phyloP scores from a whole-genome alignment of 2,329 filamentous ascomycete genomes.

The Fusarium cyanostomum region DNA sequence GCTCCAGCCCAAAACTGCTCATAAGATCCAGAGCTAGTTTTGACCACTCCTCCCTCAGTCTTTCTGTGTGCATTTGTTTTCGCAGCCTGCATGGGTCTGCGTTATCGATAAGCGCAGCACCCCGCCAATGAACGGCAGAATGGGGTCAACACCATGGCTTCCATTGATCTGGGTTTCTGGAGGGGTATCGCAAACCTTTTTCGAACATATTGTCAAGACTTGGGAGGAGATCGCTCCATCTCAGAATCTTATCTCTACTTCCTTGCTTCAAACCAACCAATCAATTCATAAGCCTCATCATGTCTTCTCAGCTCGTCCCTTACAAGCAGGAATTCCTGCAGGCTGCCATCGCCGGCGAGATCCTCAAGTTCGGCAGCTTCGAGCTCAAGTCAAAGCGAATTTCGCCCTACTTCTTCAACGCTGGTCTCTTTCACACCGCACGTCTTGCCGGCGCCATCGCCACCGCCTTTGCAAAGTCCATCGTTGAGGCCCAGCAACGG shows the following conservation, averaged over 20 bases:
- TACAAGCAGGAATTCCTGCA: constrained; percentile 80
- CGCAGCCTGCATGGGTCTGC: too few relatives aligned
- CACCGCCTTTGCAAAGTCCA: constrained; percentile 79
- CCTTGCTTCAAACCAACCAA: neutral
- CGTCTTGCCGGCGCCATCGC: constrained; percentile 80
- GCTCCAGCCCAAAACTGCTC: too few relatives aligned
- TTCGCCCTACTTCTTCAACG: constrained; percentile 99
- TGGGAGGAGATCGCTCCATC: neutral
- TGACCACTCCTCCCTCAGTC: too few relatives aligned
- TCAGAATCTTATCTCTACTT: neutral
- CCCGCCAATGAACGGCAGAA: constrained; percentile 30
- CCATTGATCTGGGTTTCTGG: constrained; percentile 1
- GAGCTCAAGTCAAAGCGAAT: constrained; percentile 91
- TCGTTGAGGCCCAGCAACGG: constrained; percentile 59
- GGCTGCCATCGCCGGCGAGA: constrained; percentile 72
- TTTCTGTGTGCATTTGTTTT: too few relatives aligned
- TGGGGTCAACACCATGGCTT: constrained; percentile 34
- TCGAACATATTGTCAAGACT: neutral
- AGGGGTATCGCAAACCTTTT: constrained; percentile 37
- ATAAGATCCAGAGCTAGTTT: too few relatives aligned
- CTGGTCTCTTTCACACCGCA: constrained; percentile 86
- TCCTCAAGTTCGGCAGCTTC: constrained; percentile 84
- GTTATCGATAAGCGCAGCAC: constrained; percentile 34
- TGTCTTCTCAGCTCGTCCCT: constrained; percentile 59
- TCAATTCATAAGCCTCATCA: constrained; percentile 32